phyloP scores from a whole-genome alignment of 345 rosid species.

The Limnanthes douglasii region DNA sequence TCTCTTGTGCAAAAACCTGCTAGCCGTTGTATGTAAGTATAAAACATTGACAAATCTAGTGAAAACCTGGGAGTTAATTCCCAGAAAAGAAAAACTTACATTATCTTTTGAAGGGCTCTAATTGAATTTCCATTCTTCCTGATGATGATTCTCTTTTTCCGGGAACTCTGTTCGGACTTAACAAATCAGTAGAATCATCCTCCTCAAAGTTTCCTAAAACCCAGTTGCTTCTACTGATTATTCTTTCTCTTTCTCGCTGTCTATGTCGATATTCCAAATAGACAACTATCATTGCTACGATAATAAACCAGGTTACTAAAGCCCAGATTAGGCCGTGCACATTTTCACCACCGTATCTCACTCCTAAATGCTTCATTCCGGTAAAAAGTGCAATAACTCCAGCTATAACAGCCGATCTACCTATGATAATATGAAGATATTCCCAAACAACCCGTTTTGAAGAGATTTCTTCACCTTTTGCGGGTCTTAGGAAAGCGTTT shows the following conservation, averaged over 20 bases:
- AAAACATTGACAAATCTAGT: too few species aligned
- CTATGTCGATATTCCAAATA: slow-evolving; percentile 40
- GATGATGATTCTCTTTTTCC: slow-evolving; percentile 29
- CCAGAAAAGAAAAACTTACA: background rate
- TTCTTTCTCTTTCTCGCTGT: slow-evolving; percentile 35
- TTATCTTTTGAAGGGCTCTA: slow-evolving; percentile 58
- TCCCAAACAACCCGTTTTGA: slow-evolving; percentile 64
- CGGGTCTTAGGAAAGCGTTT: slow-evolving; percentile 66
- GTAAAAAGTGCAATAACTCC: slow-evolving; percentile 63
- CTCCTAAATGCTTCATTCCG: slow-evolving; percentile 47
- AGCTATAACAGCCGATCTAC: slow-evolving; percentile 40
- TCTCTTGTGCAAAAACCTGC: too few species aligned
- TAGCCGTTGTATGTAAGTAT: too few species aligned
- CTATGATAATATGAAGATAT: slow-evolving; percentile 55
- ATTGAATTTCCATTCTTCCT: slow-evolving; percentile 72
- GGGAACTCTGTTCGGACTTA: slow-evolving; percentile 27
- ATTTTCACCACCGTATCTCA: slow-evolving; percentile 62
- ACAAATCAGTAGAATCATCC: slow-evolving; percentile 68
- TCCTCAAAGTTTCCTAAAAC: slow-evolving; percentile 69
- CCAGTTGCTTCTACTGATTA: slow-evolving; percentile 52
- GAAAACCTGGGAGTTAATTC: too few species aligned
- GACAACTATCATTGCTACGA: slow-evolving; percentile 26
- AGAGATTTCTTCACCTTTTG: slow-evolving; percentile 35
- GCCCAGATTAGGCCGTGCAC: slow-evolving; percentile 64
- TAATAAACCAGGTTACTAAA: slow-evolving; percentile 47